Conservation (phyloP, 2,329 filamentous ascomycete species). For the Cadophora sp. region DNA sequence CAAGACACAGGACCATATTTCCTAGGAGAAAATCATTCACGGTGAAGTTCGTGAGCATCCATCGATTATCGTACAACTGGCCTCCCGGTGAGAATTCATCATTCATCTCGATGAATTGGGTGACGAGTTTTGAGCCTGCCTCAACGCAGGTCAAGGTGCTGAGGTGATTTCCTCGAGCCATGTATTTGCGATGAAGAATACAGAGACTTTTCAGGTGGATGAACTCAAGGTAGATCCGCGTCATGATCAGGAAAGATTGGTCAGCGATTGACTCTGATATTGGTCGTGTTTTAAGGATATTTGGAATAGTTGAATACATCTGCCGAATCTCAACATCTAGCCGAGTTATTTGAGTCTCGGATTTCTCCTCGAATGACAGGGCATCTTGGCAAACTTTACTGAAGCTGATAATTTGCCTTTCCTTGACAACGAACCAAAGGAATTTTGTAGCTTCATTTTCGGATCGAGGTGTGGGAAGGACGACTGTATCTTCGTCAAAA, state of each 20-base stretch:
- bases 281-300: constrained; percentile 31
- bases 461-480: constrained; percentile 36
- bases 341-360: constrained; percentile 32
- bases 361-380: constrained; percentile 40
- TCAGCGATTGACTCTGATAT: constrained; percentile 37
- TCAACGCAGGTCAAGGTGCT: constrained; percentile 36
- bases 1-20: constrained; percentile 39
- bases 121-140: constrained; percentile 35
- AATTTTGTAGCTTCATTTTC: constrained; percentile 39
- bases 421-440: constrained; percentile 46
- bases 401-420: constrained; percentile 41
- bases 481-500: constrained; percentile 39
- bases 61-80: constrained; percentile 37
- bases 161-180: constrained; percentile 32
- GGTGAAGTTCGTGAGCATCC: constrained; percentile 41
- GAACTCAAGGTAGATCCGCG: constrained; percentile 36
- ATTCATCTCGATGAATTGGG: constrained; percentile 39
- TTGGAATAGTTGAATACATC: constrained; percentile 35
- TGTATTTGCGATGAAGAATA: constrained; percentile 43
- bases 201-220: constrained; percentile 42
- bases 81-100: constrained; percentile 40
- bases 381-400: constrained; percentile 42
- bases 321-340: constrained; percentile 38
- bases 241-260: constrained; percentile 38
- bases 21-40: constrained; percentile 43